Conservation (phyloP, 1,284 basidiomycete species). For the Caloboletus firmus region DNA sequence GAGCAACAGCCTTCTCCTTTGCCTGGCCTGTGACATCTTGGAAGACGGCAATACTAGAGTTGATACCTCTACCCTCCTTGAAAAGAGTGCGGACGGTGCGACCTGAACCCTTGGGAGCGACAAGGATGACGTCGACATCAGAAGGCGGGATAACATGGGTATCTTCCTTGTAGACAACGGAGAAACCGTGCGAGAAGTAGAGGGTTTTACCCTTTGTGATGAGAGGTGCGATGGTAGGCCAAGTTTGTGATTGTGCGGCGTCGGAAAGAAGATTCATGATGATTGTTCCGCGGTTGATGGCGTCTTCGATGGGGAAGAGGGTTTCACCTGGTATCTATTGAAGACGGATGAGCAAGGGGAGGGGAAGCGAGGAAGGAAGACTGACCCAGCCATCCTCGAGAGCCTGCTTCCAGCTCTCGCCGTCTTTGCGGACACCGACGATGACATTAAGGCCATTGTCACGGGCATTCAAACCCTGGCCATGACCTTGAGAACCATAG, state of each 20-base stretch:
- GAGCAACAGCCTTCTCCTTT: slow-evolving; percentile 93
- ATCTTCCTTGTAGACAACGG: slow-evolving; percentile 97
- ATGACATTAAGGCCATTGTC: slow-evolving; percentile 99
- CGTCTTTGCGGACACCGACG: slow-evolving; percentile 96
- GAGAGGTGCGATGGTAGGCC: slow-evolving; percentile 84
- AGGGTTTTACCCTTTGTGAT: slow-evolving; percentile 99
- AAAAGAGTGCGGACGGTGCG: slow-evolving; percentile 99
- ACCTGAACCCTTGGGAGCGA: slow-evolving; percentile 98
- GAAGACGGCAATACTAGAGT: slow-evolving; percentile 85
- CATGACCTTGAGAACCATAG: slow-evolving; percentile 99
- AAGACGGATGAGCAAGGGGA: background rate
- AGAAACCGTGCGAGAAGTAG: slow-evolving; percentile 99
- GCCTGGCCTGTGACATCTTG: slow-evolving; percentile 98
- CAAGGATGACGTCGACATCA: slow-evolving; percentile 98
- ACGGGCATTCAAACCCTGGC: slow-evolving; percentile 97
- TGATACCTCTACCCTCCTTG: slow-evolving; percentile 99
- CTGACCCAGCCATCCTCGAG: slow-evolving; percentile 94
- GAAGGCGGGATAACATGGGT: slow-evolving; percentile 90
- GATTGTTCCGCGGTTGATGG: slow-evolving; percentile 93
- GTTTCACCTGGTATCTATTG: slow-evolving; percentile 89
- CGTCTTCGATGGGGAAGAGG: slow-evolving; percentile 98
- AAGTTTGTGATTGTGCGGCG: slow-evolving; percentile 95
- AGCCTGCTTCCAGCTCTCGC: slow-evolving; percentile 96
- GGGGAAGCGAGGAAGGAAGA: slow-evolving; percentile 4
- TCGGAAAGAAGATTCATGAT: slow-evolving; percentile 99